Base-by-base conservation (phyloP, 2,329 filamentous ascomycete species). In the Leptographium lundbergii region DNA sequence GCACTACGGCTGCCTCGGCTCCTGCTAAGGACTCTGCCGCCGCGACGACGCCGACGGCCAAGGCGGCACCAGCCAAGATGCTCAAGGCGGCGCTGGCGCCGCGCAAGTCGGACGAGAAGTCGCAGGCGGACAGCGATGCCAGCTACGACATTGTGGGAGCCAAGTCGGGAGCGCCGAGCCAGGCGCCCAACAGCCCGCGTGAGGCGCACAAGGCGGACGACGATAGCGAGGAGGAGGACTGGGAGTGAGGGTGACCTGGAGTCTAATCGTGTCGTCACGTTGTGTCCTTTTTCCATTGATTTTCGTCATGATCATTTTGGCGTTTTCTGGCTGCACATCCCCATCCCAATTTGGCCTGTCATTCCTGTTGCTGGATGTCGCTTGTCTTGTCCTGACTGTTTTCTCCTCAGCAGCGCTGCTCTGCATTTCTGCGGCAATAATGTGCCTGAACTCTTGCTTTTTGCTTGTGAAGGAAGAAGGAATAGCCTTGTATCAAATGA, bases 131-230 rank as follows among this genome's bases (percentile, higher is more conserved):
- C 67, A 96, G 92, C 69, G 94, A 99, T 66, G 89, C 89, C 22
- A 96, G 91, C 74, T 99, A 99, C 71, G 94, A 99, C 70, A 80
- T 99, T 39, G 90, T 99, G 53, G 87, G 88, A 9, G 85, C 86
- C 6, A 77, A 84, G 53, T 91, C 88, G 57, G 88, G 88, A 55
- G 81, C 83, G 52, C 84, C 86, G 45, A 96, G 89, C 70, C 87
- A 88, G 64, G 86, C 90, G 22, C 87, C 90, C 27, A 81, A 74
- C 69, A 85, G 82, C 68, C 82, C 82, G 29, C 84, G 82, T 69
- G 81, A 80, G 39, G 66, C 74, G 22, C 75, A 74, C 62, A 80
- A 79, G 69, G 76, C 68, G 9, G 79, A 80, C 32, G 69, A 81
- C 34, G 69, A 88, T 62, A 86, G 82, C 64, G 86, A 89, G 60